Evolutionary conservation across 345 rosid species (phyloP).

Genomic region (Excoecaria agallocha): DNA sequence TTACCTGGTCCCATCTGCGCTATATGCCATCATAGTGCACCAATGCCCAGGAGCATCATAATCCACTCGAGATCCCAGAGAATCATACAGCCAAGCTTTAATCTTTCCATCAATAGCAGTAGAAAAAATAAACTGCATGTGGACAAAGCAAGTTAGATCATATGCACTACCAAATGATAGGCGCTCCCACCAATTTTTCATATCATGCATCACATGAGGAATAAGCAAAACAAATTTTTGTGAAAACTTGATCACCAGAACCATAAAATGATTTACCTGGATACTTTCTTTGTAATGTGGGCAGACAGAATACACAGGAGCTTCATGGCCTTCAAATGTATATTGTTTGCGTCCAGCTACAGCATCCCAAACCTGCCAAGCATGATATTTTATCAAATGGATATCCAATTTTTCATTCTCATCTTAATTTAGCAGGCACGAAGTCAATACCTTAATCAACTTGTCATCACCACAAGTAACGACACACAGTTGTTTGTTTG

Average conservation of each 20-base stretch:
- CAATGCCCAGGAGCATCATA: conserved; percentile 86
- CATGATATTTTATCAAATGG: neutral
- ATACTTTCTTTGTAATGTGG: conserved; percentile 48
- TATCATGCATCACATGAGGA: no score
- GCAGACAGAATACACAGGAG: conserved; percentile 56
- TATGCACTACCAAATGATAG: conserved; percentile 4
- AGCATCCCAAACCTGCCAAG: conserved; percentile 50
- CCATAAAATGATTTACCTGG: conserved; percentile 30
- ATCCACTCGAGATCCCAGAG: conserved; percentile 77
- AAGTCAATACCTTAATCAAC: conserved; percentile 45
- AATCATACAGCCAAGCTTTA: conserved; percentile 85
- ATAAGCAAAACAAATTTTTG: neutral
- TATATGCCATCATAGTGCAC: conserved; percentile 79
- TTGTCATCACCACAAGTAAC: conserved; percentile 73
- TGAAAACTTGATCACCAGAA: conserved; percentile 5
- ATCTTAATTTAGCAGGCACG: neutral
- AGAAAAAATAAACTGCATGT: conserved; percentile 71
- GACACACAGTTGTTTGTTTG: conserved; percentile 47
- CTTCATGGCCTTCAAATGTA: conserved; percentile 54
- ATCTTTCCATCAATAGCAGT: conserved; percentile 92
- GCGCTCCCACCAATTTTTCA: neutral
- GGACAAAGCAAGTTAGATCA: conserved; percentile 6
- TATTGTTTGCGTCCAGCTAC: conserved; percentile 36
- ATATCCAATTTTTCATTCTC: neutral
- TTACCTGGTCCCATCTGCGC: conserved; percentile 84